Evolutionary conservation across 768 basidiomycete genomes (phyloP).

Genomic region (Boletus vinaceobasis): DNA sequence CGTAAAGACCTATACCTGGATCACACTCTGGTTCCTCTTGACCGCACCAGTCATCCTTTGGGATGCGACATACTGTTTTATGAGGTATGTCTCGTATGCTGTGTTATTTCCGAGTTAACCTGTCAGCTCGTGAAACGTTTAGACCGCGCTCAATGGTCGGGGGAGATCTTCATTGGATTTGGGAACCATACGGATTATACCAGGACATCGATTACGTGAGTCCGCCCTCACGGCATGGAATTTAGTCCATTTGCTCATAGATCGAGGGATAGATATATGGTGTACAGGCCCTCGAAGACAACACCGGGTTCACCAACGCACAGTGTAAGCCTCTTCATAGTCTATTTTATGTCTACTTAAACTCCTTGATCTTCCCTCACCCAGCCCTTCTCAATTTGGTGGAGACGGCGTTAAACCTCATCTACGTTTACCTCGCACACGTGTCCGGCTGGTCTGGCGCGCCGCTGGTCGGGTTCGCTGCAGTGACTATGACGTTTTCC

Average conservation of each 20-base stretch:
- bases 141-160: constrained; percentile 86
- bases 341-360: neutral
- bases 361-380: neutral
- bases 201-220: constrained; percentile 55
- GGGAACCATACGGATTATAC: constrained; percentile 79
- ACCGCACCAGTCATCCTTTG: constrained; percentile 54
- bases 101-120: neutral
- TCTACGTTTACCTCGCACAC: constrained; percentile 75
- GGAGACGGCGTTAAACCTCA: constrained; percentile 71
- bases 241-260: constrained; percentile 35
- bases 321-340: constrained; percentile 55
- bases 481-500: constrained; percentile 73
- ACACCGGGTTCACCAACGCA: constrained; percentile 81
- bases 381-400: constrained; percentile 75
- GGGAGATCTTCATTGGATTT: constrained; percentile 90
- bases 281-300: constrained; percentile 53
- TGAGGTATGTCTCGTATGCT: constrained; percentile 45
- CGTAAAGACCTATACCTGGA: constrained; percentile 52
- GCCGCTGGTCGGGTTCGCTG: constrained; percentile 69
- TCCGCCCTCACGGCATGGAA: neutral
- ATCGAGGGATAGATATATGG: constrained; percentile 61
- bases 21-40: constrained; percentile 67
- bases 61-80: constrained; percentile 81
- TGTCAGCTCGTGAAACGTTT: neutral
- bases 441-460: constrained; percentile 59